Conservation (phyloP, 129 eudicot species). For the Lactuca sativa region DNA sequence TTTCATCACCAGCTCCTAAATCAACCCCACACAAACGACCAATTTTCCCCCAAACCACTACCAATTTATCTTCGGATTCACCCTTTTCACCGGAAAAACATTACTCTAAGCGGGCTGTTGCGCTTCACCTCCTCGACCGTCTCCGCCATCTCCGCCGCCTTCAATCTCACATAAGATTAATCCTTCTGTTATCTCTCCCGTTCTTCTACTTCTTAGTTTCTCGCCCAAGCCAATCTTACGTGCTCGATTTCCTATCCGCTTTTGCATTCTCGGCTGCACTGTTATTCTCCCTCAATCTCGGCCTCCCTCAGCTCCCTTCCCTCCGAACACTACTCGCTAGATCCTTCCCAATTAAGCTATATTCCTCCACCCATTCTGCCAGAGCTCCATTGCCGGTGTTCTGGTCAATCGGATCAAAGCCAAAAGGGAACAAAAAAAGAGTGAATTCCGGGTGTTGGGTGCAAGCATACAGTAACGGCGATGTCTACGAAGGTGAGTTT, state of each 20-base stretch:
- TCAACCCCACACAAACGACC: slow-evolving; percentile 15
- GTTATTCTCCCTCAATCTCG: slow-evolving; percentile 34
- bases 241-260: slow-evolving; percentile 39
- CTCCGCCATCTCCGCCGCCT: slow-evolving; percentile 37
- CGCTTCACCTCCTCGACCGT: slow-evolving; percentile 31
- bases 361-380: slow-evolving; percentile 25
- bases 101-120: slow-evolving; percentile 16
- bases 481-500: slow-evolving; percentile 41
- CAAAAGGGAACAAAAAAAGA: slow-evolving; percentile 25
- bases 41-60: slow-evolving; percentile 10
- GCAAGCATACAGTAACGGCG: slow-evolving; percentile 40
- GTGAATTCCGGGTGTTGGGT: slow-evolving; percentile 42
- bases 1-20: not conserved
- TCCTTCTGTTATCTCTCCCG: slow-evolving; percentile 28
- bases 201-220: slow-evolving; percentile 40
- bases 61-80: slow-evolving; percentile 9
- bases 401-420: slow-evolving; percentile 39
- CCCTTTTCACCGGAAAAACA: slow-evolving; percentile 6
- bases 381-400: slow-evolving; percentile 37
- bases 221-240: slow-evolving; percentile 34
- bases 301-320: slow-evolving; percentile 39
- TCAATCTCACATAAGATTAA: slow-evolving; percentile 31
- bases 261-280: slow-evolving; percentile 33
- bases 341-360: slow-evolving; percentile 24
- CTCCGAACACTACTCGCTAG: slow-evolving; percentile 23